Evolutionary conservation across 306 rosid species (phyloP).

Genomic region (Corylus avellana): DNA sequence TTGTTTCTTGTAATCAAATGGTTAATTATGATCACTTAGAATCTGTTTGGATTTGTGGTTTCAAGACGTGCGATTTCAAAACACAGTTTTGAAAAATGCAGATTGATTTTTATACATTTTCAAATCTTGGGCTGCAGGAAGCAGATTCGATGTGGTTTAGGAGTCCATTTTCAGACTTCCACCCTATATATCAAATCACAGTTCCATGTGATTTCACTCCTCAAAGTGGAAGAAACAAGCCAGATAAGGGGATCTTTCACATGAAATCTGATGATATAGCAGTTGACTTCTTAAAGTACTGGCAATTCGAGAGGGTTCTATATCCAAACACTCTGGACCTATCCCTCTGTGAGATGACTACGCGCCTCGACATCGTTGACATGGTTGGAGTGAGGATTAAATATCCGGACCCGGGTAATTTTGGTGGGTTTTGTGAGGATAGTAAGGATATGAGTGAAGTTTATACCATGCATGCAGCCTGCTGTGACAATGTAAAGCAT

Average conservation of each 20-base stretch:
- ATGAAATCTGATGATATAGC: constrained; percentile 36
- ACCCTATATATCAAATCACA: constrained; percentile 13
- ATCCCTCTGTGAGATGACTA: constrained; percentile 36
- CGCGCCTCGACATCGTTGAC: background rate
- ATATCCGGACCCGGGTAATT: constrained; percentile 22
- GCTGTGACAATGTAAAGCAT: constrained; percentile 45
- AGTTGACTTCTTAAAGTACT: constrained; percentile 35
- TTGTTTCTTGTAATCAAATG: too few species aligned
- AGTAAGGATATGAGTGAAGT: constrained; percentile 25
- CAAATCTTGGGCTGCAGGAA: constrained; percentile 39
- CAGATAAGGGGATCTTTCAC: constrained; percentile 44
- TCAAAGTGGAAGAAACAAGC: background rate
- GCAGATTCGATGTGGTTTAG: constrained; percentile 63
- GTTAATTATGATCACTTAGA: too few species aligned
- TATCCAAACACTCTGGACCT: constrained; percentile 28
- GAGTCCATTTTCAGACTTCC: constrained; percentile 44
- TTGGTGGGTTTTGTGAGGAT: constrained; percentile 51
- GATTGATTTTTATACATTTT: too few species aligned
- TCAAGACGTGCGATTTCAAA: too few species aligned
- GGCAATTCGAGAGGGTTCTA: constrained; percentile 33
- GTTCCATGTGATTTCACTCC: constrained; percentile 41
- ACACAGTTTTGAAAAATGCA: too few species aligned
- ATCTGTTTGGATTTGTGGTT: too few species aligned
- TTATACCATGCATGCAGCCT: constrained; percentile 51
- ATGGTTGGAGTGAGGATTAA: constrained; percentile 19